Evolutionary conservation across 1,139 yeast species (phyloP).

Genomic region (Meyerozyma smithsonii): DNA sequence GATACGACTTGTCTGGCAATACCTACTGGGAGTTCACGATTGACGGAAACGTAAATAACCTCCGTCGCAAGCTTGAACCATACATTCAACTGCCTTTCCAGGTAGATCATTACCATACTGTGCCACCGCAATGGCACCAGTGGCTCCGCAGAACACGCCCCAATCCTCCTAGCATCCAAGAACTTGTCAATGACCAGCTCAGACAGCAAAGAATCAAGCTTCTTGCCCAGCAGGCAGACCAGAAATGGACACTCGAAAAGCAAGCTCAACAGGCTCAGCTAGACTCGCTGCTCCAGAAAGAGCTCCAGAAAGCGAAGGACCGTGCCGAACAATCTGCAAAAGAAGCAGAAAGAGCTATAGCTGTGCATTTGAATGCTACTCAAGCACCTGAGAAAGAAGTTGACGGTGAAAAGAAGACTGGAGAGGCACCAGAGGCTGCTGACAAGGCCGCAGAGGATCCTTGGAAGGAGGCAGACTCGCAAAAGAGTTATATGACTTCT

Average conservation of each 20-base stretch:
- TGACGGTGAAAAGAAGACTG: slow-evolving; percentile 5
- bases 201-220: slow-evolving; percentile 53
- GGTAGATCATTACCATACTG: slow-evolving; percentile 45
- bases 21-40: slow-evolving; percentile 77
- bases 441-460: slow-evolving; percentile 18
- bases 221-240: slow-evolving; percentile 57
- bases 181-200: slow-evolving; percentile 51
- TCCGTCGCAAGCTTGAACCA: slow-evolving; percentile 51
- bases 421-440: not conserved
- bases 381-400: too few relatives aligned
- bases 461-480: slow-evolving; percentile 35
- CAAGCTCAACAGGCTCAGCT: slow-evolving; percentile 31
- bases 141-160: slow-evolving; percentile 70
- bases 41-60: slow-evolving; percentile 43
- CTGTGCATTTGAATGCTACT: not conserved
- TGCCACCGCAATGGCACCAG: slow-evolving; percentile 75
- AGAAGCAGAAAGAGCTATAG: not conserved
- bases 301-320: slow-evolving; percentile 27
- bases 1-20: slow-evolving; percentile 78
- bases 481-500: slow-evolving; percentile 23
- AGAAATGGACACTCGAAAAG: slow-evolving; percentile 49
- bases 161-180: slow-evolving; percentile 57
- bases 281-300: slow-evolving; percentile 25
- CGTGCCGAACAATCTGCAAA: not conserved
- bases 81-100: slow-evolving; percentile 34